Evolutionary conservation across 306 rosid genomes (phyloP).

Genomic region (barrel medic (Medicago truncatula)): MtrunA17r5.0-ANR NC_053049.1:39457001-39457500

Average conservation of each 20-base stretch:
- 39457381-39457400: too few relatives aligned
- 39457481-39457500: not conserved
- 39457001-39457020: slow-evolving; percentile 6
- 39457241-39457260: not conserved
- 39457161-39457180: slow-evolving; percentile 71
- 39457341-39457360: too few relatives aligned
- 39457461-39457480: not conserved
- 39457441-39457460: not conserved
- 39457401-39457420: too few relatives aligned
- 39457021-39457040: slow-evolving; percentile 3
- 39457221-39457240: slow-evolving; percentile 11
- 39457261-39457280: not conserved
- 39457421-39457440: too few relatives aligned
- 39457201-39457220: not conserved
- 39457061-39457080: slow-evolving; percentile 79
- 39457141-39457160: slow-evolving; percentile 84
- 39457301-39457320: too few relatives aligned
- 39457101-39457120: slow-evolving; percentile 77
- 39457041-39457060: slow-evolving; percentile 36
- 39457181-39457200: slow-evolving; percentile 58
- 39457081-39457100: slow-evolving; percentile 76
- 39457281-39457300: not conserved
- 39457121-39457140: slow-evolving; percentile 79
- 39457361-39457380: too few relatives aligned
- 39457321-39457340: too few relatives aligned